Conservation (phyloP, 2,329 filamentous ascomycete genomes). For the Leptographium radiaticola region DNA sequence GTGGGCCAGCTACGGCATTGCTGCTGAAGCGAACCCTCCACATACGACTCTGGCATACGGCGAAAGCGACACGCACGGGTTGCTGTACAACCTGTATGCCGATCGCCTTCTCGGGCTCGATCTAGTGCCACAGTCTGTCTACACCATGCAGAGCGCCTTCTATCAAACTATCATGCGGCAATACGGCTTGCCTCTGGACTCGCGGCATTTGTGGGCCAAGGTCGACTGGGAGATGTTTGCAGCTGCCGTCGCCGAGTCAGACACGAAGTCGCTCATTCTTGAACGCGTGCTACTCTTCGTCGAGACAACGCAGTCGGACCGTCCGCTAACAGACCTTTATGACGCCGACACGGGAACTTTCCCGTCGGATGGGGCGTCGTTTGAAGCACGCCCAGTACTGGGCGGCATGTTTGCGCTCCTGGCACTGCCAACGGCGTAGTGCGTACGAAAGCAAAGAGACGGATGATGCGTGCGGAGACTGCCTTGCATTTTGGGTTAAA, state of each 20-base stretch:
- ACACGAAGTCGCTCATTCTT: constrained; percentile 53
- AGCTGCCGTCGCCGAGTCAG: constrained; percentile 55
- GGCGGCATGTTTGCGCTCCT: constrained; percentile 72
- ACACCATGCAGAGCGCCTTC: constrained; percentile 64
- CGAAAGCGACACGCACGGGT: constrained; percentile 37
- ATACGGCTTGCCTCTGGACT: constrained; percentile 75
- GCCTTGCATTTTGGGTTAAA: neutral
- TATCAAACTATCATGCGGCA: constrained; percentile 59
- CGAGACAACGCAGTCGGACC: constrained; percentile 56
- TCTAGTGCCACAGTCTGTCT: constrained; percentile 61
- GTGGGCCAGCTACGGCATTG: constrained; percentile 61
- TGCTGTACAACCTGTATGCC: constrained; percentile 71
- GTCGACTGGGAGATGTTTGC: constrained; percentile 79
- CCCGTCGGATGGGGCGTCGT: constrained; percentile 41
- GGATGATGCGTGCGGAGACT: neutral
- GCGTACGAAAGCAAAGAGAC: no score
- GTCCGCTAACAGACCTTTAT: constrained; percentile 66
- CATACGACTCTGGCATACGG: constrained; percentile 73
- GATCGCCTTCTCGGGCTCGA: constrained; percentile 67
- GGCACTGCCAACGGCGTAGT: constrained; percentile 31
- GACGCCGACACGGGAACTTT: constrained; percentile 57
- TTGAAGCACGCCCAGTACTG: constrained; percentile 67
- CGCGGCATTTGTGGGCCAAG: constrained; percentile 70
- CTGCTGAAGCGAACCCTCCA: constrained; percentile 42
- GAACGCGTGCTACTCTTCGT: constrained; percentile 60